Evolutionary conservation across 176 grass and related monocot species (phyloP).

Genomic region (Pontederia paniculata): DNA sequence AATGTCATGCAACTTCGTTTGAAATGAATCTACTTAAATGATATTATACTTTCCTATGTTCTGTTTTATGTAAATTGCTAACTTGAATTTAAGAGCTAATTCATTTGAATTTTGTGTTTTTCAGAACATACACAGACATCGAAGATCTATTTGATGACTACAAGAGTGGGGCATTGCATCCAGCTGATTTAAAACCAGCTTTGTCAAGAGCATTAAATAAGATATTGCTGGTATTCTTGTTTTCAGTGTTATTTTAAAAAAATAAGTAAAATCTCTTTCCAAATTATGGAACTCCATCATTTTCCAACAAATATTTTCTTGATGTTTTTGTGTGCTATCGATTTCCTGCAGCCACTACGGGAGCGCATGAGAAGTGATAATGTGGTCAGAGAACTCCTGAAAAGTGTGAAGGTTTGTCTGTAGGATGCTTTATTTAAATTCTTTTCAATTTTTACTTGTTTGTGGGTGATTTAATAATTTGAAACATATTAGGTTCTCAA

Average conservation of each 20-base stretch:
- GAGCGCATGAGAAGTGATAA: slow-evolving; percentile 67
- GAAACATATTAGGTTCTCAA: too few relatives aligned
- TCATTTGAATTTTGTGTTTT: slow-evolving; percentile 16
- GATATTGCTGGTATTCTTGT: slow-evolving; percentile 65
- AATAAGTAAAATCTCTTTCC: background rate
- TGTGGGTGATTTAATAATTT: too few relatives aligned
- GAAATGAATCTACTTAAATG: too few relatives aligned
- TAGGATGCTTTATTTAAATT: too few relatives aligned
- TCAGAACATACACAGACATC: slow-evolving; percentile 51
- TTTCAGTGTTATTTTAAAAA: background rate
- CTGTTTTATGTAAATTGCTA: background rate
- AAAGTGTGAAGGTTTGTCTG: slow-evolving; percentile 62
- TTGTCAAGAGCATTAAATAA: slow-evolving; percentile 69
- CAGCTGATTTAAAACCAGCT: slow-evolving; percentile 63
- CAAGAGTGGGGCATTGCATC: slow-evolving; percentile 61
- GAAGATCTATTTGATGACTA: slow-evolving; percentile 64
- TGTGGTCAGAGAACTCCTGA: slow-evolving; percentile 59
- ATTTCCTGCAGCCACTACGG: slow-evolving; percentile 62
- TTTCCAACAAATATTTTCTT: background rate
- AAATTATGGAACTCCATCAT: background rate
- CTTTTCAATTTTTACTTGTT: too few relatives aligned
- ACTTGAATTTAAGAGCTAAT: background rate
- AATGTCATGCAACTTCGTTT: too few relatives aligned
- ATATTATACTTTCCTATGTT: background rate
- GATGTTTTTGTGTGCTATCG: background rate